These are phyloP conservation scores for Diplocarpon mali DNA, from an alignment of 2,329 filamentous ascomycete species.

Conservation along the genomic window DNA sequence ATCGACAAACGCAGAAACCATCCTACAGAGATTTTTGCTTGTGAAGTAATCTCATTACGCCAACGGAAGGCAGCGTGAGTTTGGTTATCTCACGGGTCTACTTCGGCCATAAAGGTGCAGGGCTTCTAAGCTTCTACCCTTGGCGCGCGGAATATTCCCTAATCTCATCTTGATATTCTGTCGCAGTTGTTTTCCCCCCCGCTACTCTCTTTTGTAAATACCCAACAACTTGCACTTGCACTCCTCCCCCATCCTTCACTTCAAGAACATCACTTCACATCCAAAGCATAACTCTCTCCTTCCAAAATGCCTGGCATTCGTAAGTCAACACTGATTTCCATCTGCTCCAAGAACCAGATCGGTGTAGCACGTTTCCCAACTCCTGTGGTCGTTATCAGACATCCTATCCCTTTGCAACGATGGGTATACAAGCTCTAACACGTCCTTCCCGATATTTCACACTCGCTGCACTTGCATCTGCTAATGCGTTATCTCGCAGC, in stretches of 20 bases:
- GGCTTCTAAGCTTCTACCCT: too few species aligned
- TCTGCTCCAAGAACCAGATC: background rate
- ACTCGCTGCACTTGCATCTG: background rate
- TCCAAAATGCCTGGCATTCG: slow-evolving; percentile 25
- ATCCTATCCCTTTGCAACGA: slow-evolving; percentile 1
- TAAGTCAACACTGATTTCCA: slow-evolving; percentile 15
- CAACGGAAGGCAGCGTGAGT: too few species aligned
- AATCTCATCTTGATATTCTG: too few species aligned
- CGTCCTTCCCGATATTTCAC: background rate
- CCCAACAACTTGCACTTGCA: too few species aligned
- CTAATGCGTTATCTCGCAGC: slow-evolving; percentile 16
- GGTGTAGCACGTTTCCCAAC: slow-evolving; percentile 1
- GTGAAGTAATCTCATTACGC: too few species aligned
- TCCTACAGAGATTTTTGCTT: too few species aligned
- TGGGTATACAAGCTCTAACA: slow-evolving; percentile 1
- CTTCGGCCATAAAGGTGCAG: too few species aligned
- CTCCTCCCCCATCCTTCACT: background rate
- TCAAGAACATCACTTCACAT: background rate
- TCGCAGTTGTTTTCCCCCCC: too few species aligned
- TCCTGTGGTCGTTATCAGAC: background rate
- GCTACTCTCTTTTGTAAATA: too few species aligned
- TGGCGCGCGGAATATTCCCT: too few species aligned
- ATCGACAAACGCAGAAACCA: too few species aligned
- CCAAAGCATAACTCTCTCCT: background rate
- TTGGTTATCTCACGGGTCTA: too few species aligned